Base-by-base conservation (phyloP, 163 green algal genomes). In the Coccomyxa subellipsoidea region DNA sequence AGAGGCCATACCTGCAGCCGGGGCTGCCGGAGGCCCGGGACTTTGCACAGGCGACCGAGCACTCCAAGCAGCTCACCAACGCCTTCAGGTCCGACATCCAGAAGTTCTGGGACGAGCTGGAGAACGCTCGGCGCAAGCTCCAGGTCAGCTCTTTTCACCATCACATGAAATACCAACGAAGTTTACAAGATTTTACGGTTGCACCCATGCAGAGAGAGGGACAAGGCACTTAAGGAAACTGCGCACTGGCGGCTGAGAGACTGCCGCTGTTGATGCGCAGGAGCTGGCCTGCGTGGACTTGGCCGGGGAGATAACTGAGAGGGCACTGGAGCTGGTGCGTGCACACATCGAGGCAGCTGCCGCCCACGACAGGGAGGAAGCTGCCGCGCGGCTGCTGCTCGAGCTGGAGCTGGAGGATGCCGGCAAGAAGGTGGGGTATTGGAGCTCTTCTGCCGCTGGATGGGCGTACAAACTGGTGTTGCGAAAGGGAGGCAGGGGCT, bases 261-360 rank as follows among this genome's bases (percentile, higher is more conserved):
- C n/a, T n/a, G n/a, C n/a, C n/a, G n/a, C n/a, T n/a, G n/a, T n/a
- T n/a, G n/a, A n/a, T 34, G 27, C 59, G 80, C 80, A 83, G 84
- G 59, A 87, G 78, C 75, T 90, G 69, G 81, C 86, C 21, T 85
- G 91, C 69, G 89, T 93, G 47, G 92, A 96, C 82, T 80, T 92
- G 53, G 81, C 87, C 5, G 82, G 84, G 34, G 87, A 91, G 76
- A 85, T 95, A 34, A 86, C 85, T 29, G 83, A 81, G 32, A 80
- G 88, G 0, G 86, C 90, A 18, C 84, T 95, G 34, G 86, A 92
- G 69, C 81, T 92, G 29, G 73, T 91, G 8, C 85, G 87, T 59
- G 66, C 66, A 25, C 76, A 79, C 25, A 86, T 96, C 21, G 92
- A 95, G 83, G 77, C 81, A 15, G 84, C 83, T 31, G 92, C 92